Conservation (phyloP, 129 eudicot species). For the Flaveria bidentis region DNA sequence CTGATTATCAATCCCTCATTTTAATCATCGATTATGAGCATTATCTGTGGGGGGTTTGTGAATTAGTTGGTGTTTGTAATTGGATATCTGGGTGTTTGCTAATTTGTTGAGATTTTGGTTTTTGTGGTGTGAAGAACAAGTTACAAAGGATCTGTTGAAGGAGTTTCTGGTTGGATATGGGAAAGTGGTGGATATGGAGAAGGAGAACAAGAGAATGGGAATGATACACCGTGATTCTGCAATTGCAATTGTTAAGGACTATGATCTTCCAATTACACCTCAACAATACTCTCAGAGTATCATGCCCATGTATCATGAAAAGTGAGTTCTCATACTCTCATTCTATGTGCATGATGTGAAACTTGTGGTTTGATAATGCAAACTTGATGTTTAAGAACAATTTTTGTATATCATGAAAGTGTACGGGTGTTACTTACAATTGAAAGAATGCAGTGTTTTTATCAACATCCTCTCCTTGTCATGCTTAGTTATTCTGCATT, state of each 20-base stretch:
- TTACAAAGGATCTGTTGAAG: slow-evolving; percentile 49
- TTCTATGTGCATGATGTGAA: background rate
- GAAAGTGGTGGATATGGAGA: slow-evolving; percentile 63
- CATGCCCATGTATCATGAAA: slow-evolving; percentile 65
- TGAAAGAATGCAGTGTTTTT: too few relatives aligned
- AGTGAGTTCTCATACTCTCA: slow-evolving; percentile 40
- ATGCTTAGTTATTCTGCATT: too few relatives aligned
- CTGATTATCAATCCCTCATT: too few relatives aligned
- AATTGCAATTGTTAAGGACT: slow-evolving; percentile 59
- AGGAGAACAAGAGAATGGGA: slow-evolving; percentile 72
- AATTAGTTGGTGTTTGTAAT: background rate
- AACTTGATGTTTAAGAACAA: background rate
- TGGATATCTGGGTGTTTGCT: background rate
- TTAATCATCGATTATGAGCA: background rate
- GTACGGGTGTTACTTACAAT: too few relatives aligned
- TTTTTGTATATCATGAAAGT: background rate
- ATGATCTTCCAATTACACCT: slow-evolving; percentile 75
- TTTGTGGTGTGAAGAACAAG: slow-evolving; percentile 44
- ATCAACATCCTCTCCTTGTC: too few relatives aligned
- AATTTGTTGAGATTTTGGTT: background rate
- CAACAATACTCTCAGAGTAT: slow-evolving; percentile 51
- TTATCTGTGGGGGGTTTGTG: background rate
- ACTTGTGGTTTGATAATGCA: background rate
- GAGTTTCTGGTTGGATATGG: slow-evolving; percentile 73
- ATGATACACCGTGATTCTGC: slow-evolving; percentile 56